Base-by-base conservation (phyloP, 495 filamentous ascomycete species). In the Daldinia decipiens region DNA sequence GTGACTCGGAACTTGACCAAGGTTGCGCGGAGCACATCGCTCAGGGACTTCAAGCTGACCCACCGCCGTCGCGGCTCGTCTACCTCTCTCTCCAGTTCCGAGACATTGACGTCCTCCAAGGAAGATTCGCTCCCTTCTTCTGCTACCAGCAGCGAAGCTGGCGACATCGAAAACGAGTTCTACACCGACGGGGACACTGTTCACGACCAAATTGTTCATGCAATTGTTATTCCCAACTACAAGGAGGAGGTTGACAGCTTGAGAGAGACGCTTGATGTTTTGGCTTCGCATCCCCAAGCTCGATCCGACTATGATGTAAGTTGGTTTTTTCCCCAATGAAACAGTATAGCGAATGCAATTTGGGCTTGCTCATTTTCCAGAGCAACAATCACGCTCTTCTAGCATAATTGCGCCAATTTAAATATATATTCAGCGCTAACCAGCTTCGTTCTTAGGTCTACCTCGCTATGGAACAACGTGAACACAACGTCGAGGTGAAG, bases 401-500 rank as follows among this genome's bases (percentile, higher is more conserved):
- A 52, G 11, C 12, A 11, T 9, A 47, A 47, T 47, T 47, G 43
- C 19, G 36, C 7, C 15, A 4, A 7, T 62, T 26, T 38, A n/a
- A n/a, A n/a, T n/a, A n/a, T n/a, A 24, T 24, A 24, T 24, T 24
- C 21, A 59, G 50, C 43, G 21, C 50, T 62, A 65, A 70, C 51
- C 15, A 26, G 19, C 24, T 31, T 13, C 19, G 63, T 5, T 67
- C 24, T 5, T 73, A 91, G 89, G 79, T 91, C 52, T 90, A 87
- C 73, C 82, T 91, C n/a, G 89, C 88, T n/a, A 90, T 91, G 89
- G 89, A 91, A 68, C 78, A 86, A 54, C 84, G 88, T 54, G 89
- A 91, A 74, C 70, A 69, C 51, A 79, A 83, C 29, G 81, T 82
- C 12, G 78, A 83, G 27, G 76, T 81, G 29, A 91, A 90, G 76